Evolutionary conservation across 2,329 filamentous ascomycete species (phyloP), one percentile per base, ranked within the genome.

Genomic region (Sclerotinia borealis): DNA sequence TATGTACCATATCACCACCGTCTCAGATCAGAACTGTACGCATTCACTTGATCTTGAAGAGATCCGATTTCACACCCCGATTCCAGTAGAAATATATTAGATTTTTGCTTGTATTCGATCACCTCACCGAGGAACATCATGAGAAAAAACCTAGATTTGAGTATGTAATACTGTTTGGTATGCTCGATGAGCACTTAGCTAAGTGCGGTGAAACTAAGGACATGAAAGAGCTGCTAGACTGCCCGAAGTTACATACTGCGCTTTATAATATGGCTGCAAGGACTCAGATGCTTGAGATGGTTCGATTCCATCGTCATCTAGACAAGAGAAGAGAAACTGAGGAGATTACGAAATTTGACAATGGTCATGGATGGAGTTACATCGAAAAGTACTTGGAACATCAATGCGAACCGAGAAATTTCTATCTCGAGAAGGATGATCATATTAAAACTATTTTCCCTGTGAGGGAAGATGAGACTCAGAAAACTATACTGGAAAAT

Each of bases 251-350:
- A 2, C 50, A 48, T 19, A 22, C 11, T 22, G 48, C n/a, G 4
- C 1, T 64, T 10, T 65, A 50, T 17, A 47, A 52, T 15, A 6
- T 63, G 10, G 36, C 56, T 17, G 49, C 56, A 22, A 58, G 39
- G 17, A 45, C 51, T 50, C 55, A 65, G 9, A 61, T 65, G 34
- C 29, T 61, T 37, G 55, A 61, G 8, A 37, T 47, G 27, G 43
- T 65, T 10, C 61, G 61, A 11, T 39, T 63, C 3, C 50, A 64
- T 36, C n/a, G 51, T 9, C 56, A 58, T 39, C 37, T 27, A 25
- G 43, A 27, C 29, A 41, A 15, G 9, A 43, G 27, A 8, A 17
- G 41, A n/a, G 36, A 52, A 15, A 1, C 58, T 19, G 61, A 55
- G 4, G 39, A 58, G 15, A 9, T 58, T 4, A 17, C 9, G 59